Evolutionary conservation across 1,139 yeast species (phyloP), one percentile per base, ranked within the genome.

Genomic region (Kodamaea sp.): DNA sequence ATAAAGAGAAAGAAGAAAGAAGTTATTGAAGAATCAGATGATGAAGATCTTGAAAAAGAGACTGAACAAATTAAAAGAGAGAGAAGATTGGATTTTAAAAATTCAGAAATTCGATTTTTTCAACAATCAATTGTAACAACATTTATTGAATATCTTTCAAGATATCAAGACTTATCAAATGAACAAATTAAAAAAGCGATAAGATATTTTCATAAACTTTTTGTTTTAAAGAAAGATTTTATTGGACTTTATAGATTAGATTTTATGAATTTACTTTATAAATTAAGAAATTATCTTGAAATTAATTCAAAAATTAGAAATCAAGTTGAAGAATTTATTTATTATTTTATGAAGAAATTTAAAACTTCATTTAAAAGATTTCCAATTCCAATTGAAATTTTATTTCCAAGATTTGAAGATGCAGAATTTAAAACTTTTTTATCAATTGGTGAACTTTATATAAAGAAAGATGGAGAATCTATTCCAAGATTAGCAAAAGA

Each of bases 211-310:
- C 89, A 87, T 54, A 68, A 87, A 29, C 61, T 88, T 0, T 81
- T 89, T 50, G 81, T 83, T 38, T 55, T 65, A 0, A 71, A 79
- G 42, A 74, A 79, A 27, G 84, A 81, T 44, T 76, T 74, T 42
- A 79, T 79, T 27, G 73, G 80, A 8, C 65, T 90, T 30, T 84
- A 73, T 53, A 70, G 96, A 34, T 60, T 92, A 29, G 97, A 92
- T 56, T 79, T 92, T 52, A 76, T 92, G 70, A 58, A 59, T 12
- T 44, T 62, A 8, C 45, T 72, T 20, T 63, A 63, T 39, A 60
- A 54, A 34, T 52, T 72, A 30, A 53, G 70, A 28, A 49, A 49
- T 29, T 54, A 50, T 39, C 52, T 70, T 26, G 69, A 76, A 0
- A 45, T 57, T 34, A 47, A 62, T 2, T 60, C 73, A 4, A 55